Percentiles rank a stretch among this genome's conserved stretches.
Conservation (phyloP, 2,329 filamentous ascomycete genomes). For the Ophiostoma novo-ulmi region DNA sequence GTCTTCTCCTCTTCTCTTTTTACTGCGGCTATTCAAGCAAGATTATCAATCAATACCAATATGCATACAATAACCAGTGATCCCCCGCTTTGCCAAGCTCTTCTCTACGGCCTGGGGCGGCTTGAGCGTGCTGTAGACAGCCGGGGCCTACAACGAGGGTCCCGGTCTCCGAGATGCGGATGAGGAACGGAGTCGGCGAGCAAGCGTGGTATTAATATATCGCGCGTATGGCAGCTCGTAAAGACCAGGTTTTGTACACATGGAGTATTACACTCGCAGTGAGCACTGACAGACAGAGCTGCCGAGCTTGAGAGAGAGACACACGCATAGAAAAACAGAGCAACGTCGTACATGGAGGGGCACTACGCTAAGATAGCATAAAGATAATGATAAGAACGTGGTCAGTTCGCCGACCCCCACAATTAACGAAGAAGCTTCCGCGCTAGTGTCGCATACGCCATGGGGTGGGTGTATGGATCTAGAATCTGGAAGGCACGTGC, state of each 20-base stretch:
- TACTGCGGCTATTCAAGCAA: background rate
- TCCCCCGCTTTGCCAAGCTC: background rate
- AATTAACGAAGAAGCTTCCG: background rate
- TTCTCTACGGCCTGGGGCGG: background rate
- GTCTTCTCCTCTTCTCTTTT: too few species aligned
- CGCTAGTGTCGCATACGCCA: constrained; percentile 4
- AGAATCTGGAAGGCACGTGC: background rate
- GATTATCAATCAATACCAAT: background rate
- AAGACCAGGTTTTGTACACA: background rate
- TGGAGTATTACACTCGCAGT: background rate
- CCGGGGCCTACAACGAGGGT: too few species aligned
- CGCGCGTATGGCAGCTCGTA: background rate
- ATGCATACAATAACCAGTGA: background rate
- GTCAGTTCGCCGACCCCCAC: background rate
- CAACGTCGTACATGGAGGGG: background rate
- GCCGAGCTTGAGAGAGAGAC: background rate
- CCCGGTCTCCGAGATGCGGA: background rate
- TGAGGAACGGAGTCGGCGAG: background rate
- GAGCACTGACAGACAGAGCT: background rate
- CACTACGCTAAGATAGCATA: constrained; percentile 16
- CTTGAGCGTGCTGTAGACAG: background rate
- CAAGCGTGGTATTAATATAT: background rate
- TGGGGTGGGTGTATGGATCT: constrained; percentile 3
- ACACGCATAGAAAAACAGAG: background rate
- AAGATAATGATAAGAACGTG: constrained; percentile 15